Base-by-base conservation (phyloP, 2,329 filamentous ascomycete genomes). In the Neonectria hederae region DNA sequence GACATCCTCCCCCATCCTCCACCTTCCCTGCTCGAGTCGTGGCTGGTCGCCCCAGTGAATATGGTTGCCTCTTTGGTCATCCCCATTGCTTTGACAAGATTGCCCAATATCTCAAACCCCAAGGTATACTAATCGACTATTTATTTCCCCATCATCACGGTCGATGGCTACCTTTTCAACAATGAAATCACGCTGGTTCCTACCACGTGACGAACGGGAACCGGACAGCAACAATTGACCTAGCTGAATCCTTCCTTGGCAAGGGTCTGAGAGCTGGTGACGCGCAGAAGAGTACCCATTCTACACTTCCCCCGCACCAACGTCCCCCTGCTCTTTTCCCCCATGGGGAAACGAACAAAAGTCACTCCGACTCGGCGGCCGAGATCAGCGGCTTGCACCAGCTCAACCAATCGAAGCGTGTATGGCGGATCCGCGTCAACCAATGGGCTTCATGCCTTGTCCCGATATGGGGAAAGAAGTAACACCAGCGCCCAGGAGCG, bases 351-450 rank as follows among this genome's bases (percentile, higher is more conserved):
- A 46, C 17, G 66, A 68, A 54, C 4, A 38, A 43, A n/a, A 68
- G 42, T 68, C 54, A 35, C 65, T 38, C 66, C 66, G 66, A 68
- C 62, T 35, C 51, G 38, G 49, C 42, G 65, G 61, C 65, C 66
- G 66, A 68, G 40, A 55, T 46, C 57, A 46, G 54, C 53, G 22
- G 28, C 13, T 58, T 49, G 11, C 19, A n/a, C 26, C 7, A 10
- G 53, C 24, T 28, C 10, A 57, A 65, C 65, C 65, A 68, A 59
- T 42, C 35, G 48, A 66, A 60, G 21, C 19, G n/a, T 28, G 4
- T 10, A 14, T 13, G 5, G 17, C 5, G 19, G 54, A 30, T 9
- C 38, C 24, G 54, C 14, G 43, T 2, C 19, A 14, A 4, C 43
- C 43, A 46, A 46, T 46, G 7, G 21, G 42, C n/a, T 46, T 14